These are phyloP conservation scores for Datisca glomerata DNA, from an alignment of 306 rosid species.

Conservation along the genomic window DNA sequence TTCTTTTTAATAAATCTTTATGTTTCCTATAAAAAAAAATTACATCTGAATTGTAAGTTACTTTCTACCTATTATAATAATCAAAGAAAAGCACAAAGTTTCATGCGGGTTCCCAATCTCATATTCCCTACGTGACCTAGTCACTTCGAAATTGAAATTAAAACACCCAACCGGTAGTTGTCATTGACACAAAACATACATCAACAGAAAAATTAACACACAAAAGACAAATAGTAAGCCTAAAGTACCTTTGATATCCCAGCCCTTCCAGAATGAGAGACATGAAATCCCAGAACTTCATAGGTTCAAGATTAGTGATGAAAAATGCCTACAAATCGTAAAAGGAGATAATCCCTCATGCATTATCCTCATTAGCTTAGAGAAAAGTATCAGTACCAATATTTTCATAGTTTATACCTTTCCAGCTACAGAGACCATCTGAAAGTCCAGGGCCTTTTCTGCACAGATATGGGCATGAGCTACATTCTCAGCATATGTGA, in stretches of 20 bases:
- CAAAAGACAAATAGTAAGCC: constrained; percentile 11
- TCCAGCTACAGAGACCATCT: constrained; percentile 59
- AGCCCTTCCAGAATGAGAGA: constrained; percentile 49
- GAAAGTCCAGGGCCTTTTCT: constrained; percentile 62
- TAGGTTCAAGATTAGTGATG: constrained; percentile 65
- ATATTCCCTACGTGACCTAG: too few species aligned
- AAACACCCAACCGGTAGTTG: too few species aligned
- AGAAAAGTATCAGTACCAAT: constrained; percentile 10
- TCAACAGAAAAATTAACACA: not conserved
- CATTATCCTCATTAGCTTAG: constrained; percentile 9
- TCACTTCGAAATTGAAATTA: too few species aligned
- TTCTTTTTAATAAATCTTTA: too few species aligned
- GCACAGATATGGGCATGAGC: constrained; percentile 82
- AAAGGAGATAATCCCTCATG: constrained; percentile 14
- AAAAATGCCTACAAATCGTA: constrained; percentile 61
- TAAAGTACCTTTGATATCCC: constrained; percentile 65
- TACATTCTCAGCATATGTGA: constrained; percentile 74
- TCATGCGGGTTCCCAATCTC: too few species aligned
- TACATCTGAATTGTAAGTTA: too few species aligned
- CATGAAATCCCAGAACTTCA: constrained; percentile 60
- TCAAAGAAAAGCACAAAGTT: too few species aligned
- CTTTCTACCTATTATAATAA: too few species aligned
- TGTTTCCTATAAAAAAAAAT: too few species aligned
- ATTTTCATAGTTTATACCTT: constrained; percentile 32
- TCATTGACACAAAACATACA: not conserved